Evolutionary conservation across 352 stramenopile genomes (phyloP), one percentile per base, ranked within the genome.

Genomic region (Globisporangium echinulatum): DNA sequence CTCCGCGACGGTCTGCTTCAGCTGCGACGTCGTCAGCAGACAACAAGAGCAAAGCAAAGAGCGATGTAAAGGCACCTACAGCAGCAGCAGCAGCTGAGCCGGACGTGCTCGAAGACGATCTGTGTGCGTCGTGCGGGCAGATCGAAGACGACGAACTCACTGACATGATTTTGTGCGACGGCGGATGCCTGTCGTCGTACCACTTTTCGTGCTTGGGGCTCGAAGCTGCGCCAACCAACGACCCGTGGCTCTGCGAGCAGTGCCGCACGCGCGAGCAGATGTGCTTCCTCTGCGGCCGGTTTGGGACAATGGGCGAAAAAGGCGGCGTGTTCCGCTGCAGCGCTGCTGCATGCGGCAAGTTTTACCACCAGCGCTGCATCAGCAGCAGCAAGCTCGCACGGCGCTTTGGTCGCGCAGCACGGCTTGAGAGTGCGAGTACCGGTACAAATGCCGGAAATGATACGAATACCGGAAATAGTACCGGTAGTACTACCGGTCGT

Each of bases 111-210:
- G 84, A 94, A 71, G 83, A 93, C 39, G 79, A 89, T 59, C 52
- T 92, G 37, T 96, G 87, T 54, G 79, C 67, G 7, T 65, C 80
- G 43, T 96, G 87, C 58, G 76, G 85, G 33, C 79, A 94, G 63
- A 87, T 91, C 56, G 85, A 96, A 54, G 85, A 93, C 64, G 83
- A 90, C 17, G 70, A 87, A 47, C 56, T 90, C 43, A 86, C 71
- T 7, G 74, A 96, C 52, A 82, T 98, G 70, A 73, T 98, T 11
- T 54, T 98, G 52, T 98, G 94, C 56, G 92, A 98, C 68, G 92
- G 92, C n/a, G 71, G 75, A 2, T 98, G 94, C 61, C 65, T 92
- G 38, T 93, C 91, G 52, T 88, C 90, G 51, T 98, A 97, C 76
- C 94, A 98, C 66, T 88, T 94, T 33, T 88, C 81, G 33, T 98